Conservation (phyloP, 441 rosid genomes). For the Syzygium syzygioides region DNA sequence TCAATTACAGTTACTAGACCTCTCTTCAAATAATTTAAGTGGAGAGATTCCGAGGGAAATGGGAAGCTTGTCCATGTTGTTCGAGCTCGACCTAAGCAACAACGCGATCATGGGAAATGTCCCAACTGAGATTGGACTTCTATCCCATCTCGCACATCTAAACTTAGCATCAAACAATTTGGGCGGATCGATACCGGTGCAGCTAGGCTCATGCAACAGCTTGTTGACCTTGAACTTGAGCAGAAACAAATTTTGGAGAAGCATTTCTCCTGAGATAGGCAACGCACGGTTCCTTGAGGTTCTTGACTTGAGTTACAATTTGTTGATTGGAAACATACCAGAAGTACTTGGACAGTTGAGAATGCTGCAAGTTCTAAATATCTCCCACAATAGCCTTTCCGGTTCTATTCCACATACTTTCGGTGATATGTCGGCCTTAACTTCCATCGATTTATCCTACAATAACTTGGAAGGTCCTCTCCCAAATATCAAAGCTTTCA, state of each 20-base stretch:
- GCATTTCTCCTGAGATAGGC: neutral
- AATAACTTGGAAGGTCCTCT: too few relatives aligned
- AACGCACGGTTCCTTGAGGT: neutral
- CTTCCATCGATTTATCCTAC: too few relatives aligned
- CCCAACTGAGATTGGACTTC: neutral
- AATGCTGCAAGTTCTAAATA: too few relatives aligned
- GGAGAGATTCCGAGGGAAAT: neutral
- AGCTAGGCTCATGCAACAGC: neutral
- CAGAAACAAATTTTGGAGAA: neutral
- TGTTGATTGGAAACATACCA: neutral
- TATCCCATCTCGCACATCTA: neutral
- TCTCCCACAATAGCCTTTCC: too few relatives aligned
- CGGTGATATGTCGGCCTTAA: too few relatives aligned
- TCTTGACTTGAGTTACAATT: neutral
- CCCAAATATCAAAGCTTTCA: too few relatives aligned
- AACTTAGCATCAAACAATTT: neutral
- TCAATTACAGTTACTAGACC: neutral
- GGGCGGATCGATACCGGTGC: neutral
- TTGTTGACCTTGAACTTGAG: neutral
- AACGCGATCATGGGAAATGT: neutral
- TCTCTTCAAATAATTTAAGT: neutral
- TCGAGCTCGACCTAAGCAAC: neutral
- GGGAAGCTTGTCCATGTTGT: neutral
- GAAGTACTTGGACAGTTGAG: too few relatives aligned
- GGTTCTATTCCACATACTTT: too few relatives aligned